A percentile compares a stretch with the other conserved stretches of the same genome.
Evolutionary conservation across 768 basidiomycete species (phyloP).

Genomic region (Suillus subalutaceus): DNA sequence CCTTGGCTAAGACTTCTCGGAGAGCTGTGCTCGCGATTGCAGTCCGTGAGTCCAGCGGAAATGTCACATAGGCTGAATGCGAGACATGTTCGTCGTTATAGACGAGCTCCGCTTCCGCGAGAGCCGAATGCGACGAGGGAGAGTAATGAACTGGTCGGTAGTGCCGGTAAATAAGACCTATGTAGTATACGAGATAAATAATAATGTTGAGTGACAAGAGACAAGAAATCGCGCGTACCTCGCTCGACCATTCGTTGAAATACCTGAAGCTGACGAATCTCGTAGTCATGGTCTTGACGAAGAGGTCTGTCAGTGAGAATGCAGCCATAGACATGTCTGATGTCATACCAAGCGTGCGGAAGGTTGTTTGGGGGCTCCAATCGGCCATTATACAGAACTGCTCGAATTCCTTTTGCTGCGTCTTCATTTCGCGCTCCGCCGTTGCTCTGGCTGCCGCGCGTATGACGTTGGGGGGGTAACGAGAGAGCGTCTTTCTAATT

Average conservation of each 20-base stretch:
- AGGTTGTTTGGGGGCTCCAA: conserved; percentile 73
- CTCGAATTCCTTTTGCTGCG: conserved; percentile 79
- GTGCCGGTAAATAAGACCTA: conserved; percentile 82
- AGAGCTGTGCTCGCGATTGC: conserved; percentile 25
- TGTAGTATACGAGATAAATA: not conserved
- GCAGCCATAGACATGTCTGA: not conserved
- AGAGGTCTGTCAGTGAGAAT: conserved; percentile 7
- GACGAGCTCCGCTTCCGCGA: conserved; percentile 92
- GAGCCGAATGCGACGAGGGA: conserved; percentile 89
- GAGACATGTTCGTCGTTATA: conserved; percentile 91
- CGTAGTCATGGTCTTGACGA: conserved; percentile 76
- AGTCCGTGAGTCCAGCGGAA: conserved; percentile 53
- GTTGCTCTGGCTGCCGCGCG: conserved; percentile 71
- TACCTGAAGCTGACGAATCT: conserved; percentile 83
- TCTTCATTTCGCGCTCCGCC: conserved; percentile 71
- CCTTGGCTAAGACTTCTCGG: conserved; percentile 35
- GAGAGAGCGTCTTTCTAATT: conserved; percentile 56
- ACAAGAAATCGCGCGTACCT: conserved; percentile 44
- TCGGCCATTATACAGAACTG: conserved; percentile 91
- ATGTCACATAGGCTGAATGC: conserved; percentile 84
- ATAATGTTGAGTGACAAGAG: not conserved
- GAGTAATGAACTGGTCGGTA: conserved; percentile 94
- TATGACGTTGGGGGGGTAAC: conserved; percentile 61
- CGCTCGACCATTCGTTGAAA: conserved; percentile 89
- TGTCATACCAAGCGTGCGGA: conserved; percentile 78